Evolutionary conservation across 768 basidiomycete genomes (phyloP).

Genomic region (Xerocomus potaroensis): DNA sequence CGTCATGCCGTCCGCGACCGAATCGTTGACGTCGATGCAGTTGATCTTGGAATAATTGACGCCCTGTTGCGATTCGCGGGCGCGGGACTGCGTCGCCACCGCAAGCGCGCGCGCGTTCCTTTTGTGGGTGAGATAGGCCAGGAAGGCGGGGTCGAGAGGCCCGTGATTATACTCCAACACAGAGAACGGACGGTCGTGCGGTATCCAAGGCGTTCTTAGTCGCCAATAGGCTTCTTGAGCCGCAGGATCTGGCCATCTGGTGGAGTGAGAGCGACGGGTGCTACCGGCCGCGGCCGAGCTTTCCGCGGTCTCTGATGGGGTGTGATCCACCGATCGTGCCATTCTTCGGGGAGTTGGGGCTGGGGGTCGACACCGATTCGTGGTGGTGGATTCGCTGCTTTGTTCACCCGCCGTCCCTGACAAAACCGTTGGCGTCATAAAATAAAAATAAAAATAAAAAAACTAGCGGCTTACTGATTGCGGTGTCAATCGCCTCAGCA

Average conservation of each 20-base stretch:
- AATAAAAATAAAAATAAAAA: too few species aligned
- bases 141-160: neutral
- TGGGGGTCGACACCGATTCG: too few species aligned
- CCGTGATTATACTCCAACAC: neutral
- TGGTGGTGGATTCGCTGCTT: too few species aligned
- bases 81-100: neutral
- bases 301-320: neutral
- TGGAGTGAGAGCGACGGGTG: neutral
- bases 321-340: too few species aligned
- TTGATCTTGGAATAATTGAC: neutral
- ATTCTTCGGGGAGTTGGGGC: too few species aligned
- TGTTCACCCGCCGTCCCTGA: too few species aligned
- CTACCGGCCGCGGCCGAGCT: neutral
- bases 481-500: too few species aligned
- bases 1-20: too few species aligned
- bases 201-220: neutral
- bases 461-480: too few species aligned
- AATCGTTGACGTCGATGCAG: neutral
- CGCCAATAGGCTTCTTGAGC: neutral
- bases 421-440: too few species aligned
- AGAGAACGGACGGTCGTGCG: neutral
- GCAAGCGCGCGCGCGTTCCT: neutral
- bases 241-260: slow-evolving; percentile 8
- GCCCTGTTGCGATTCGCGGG: neutral
- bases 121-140: neutral